Evolutionary conservation across 768 basidiomycete species (phyloP), one percentile per base, ranked within the genome.

Genomic region (Baorangia bicolor): DNA sequence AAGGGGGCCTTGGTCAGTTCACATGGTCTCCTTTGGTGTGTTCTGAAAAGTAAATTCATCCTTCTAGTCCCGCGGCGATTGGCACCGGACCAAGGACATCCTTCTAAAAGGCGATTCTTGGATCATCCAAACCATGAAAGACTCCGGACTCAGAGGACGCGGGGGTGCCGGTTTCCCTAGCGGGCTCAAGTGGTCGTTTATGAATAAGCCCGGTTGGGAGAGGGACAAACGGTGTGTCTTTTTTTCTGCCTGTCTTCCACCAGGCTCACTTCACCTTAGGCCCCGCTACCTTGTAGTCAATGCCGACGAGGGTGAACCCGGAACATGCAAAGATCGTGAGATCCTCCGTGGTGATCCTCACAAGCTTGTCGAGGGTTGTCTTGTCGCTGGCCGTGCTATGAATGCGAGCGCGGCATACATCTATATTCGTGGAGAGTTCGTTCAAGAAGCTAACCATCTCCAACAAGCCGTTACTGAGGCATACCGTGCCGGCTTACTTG

Each of bases 201-300:
- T 98, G 96, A 98, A 99, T 81, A 99, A 98, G 75, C 95, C 94
- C n/a, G 87, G 87, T 27, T 98, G 96, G 96, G 86, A 98, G 77
- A 88, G 91, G 69, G 96, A 98, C 67, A 85, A 85, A 62, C 79
- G 92, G 88, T 91, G 75, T 63, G 42, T 38, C 23, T 47, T 34
- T 49, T 27, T 43, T 5, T 21, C 42, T 39, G 14, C n/a, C 51
- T 10, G 0, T 20, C 12, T 25, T 51, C 35, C 35, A 27, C 31
- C 28, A 20, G 23, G n/a, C 45, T 61, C 33, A 39, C 31, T 40
- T n/a, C 33, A n/a, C 25, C 13, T 27, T 49, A 90, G 94, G 49
- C 96, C 95, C 4, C 87, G 96, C 23, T 98, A 98, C 70, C 83
- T 99, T 6, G 96, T 99, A 49, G 91, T 98, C 63, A 98, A 98